phyloP scores from a whole-genome alignment of 768 basidiomycete species.

The Podaxis sp. region DNA sequence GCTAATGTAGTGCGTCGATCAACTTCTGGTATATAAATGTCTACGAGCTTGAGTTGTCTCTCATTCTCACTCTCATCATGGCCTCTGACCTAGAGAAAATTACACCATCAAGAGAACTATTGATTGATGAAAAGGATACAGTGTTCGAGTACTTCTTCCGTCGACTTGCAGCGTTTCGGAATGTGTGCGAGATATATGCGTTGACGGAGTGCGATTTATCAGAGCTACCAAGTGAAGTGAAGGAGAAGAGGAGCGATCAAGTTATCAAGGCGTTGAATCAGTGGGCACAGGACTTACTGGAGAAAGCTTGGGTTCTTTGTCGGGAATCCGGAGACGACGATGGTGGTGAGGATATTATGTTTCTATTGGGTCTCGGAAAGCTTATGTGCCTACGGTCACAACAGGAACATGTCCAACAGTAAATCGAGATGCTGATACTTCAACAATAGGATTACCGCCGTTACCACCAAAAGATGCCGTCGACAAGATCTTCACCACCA shows the following conservation, averaged over 20 bases:
- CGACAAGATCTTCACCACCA: slow-evolving; percentile 43
- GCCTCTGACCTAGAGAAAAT: slow-evolving; percentile 24
- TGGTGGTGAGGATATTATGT: slow-evolving; percentile 8
- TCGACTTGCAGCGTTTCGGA: slow-evolving; percentile 44
- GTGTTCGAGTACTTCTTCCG: slow-evolving; percentile 44
- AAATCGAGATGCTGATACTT: slow-evolving; percentile 44
- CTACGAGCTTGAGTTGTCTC: background rate
- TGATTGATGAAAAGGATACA: slow-evolving; percentile 27
- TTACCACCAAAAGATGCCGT: slow-evolving; percentile 37
- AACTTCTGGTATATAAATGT: background rate
- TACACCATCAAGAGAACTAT: slow-evolving; percentile 39
- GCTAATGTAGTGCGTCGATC: background rate
- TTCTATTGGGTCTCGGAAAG: background rate
- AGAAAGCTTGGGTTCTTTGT: slow-evolving; percentile 45
- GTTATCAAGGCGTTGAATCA: slow-evolving; percentile 33
- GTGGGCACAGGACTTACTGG: slow-evolving; percentile 44
- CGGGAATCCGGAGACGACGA: slow-evolving; percentile 26
- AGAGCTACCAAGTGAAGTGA: background rate
- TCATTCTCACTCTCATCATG: slow-evolving; percentile 10
- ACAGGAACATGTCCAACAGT: slow-evolving; percentile 41
- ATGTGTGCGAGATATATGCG: slow-evolving; percentile 39
- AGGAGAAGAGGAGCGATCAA: slow-evolving; percentile 21
- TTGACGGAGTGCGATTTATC: slow-evolving; percentile 27
- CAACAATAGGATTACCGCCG: slow-evolving; percentile 35
- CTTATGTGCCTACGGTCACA: background rate